Percentiles rank a stretch among this genome's conserved stretches.
These are phyloP conservation scores for Trichoderma citrinoviride DNA, from an alignment of 2,329 filamentous ascomycete species.

Conservation along the genomic window DNA sequence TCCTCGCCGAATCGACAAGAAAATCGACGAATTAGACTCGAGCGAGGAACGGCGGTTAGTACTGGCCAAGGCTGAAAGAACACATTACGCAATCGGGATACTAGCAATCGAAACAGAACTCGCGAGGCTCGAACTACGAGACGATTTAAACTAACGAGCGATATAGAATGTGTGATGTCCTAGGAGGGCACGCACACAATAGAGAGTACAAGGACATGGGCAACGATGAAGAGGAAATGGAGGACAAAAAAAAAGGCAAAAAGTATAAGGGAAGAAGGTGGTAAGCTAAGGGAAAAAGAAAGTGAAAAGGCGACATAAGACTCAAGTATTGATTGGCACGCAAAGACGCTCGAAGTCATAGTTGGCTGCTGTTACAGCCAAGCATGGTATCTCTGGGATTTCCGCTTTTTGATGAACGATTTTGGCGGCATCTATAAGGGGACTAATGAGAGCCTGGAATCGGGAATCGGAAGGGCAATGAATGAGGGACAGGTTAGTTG, in stretches of 20 bases:
- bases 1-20: conserved; percentile 50
- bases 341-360: neutral
- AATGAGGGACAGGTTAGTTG: neutral
- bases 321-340: neutral
- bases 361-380: neutral
- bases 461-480: neutral
- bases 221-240: neutral
- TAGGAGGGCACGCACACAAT: neutral
- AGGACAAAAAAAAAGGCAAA: neutral
- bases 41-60: conserved; percentile 50
- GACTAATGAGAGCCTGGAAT: neutral
- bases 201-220: neutral
- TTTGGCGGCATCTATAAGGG: neutral
- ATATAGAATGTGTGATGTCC: conserved; percentile 7
- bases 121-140: conserved; percentile 53
- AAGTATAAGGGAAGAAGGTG: neutral
- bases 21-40: conserved; percentile 47
- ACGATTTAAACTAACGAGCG: conserved; percentile 16
- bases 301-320: neutral
- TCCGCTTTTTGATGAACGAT: neutral
- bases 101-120: conserved; percentile 77
- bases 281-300: neutral
- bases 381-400: neutral
- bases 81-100: conserved; percentile 76
- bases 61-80: conserved; percentile 59